phyloP scores from a whole-genome alignment of 164 flowering plant species.

The Pachysandra terminalis region DNA sequence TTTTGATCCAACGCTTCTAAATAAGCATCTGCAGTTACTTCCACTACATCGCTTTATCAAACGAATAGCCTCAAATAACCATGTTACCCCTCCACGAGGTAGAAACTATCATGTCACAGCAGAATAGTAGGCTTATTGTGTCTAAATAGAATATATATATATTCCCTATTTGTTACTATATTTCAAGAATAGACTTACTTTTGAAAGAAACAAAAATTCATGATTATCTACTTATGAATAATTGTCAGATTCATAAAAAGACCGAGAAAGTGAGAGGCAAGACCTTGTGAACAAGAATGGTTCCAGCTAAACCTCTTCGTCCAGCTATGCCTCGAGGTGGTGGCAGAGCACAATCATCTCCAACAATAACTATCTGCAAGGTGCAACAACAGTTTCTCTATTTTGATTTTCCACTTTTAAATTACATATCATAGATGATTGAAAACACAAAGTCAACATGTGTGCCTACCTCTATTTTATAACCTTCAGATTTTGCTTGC shows the following conservation, averaged over 20 bases:
- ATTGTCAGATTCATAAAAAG: background rate
- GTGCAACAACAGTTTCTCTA: background rate
- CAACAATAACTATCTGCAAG: constrained; percentile 82
- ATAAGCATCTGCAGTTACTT: too few species aligned
- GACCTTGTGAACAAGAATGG: constrained; percentile 90
- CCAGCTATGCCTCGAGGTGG: constrained; percentile 97
- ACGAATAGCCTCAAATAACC: too few species aligned
- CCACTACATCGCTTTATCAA: too few species aligned
- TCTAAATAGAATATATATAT: too few species aligned
- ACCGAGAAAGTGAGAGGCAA: constrained; percentile 13
- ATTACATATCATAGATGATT: background rate
- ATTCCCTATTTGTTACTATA: too few species aligned
- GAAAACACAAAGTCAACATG: background rate
- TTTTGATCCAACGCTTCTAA: too few species aligned
- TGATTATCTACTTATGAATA: background rate
- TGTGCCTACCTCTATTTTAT: constrained; percentile 67
- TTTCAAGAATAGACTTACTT: too few species aligned
- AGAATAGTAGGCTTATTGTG: too few species aligned
- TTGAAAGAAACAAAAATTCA: too few species aligned
- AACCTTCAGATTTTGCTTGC: constrained; percentile 96
- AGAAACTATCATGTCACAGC: too few species aligned
- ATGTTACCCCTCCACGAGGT: too few species aligned
- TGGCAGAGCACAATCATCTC: constrained; percentile 98
- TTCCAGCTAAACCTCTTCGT: constrained; percentile 96
- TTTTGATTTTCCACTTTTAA: background rate